Base-by-base conservation (phyloP, 495 filamentous ascomycete species). In the Penicillium ucsense region DNA sequence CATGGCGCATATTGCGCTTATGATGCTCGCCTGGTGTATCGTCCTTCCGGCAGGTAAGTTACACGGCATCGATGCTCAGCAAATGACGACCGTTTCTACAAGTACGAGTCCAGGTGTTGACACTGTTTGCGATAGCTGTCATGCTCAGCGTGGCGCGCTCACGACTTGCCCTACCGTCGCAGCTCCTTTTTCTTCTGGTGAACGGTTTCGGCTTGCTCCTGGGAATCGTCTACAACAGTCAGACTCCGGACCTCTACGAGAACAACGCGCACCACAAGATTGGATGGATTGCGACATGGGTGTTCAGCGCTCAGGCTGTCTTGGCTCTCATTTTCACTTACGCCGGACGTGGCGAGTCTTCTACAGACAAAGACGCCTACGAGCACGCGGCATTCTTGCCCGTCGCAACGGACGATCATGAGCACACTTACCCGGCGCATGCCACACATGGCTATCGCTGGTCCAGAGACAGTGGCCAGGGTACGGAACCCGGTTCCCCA, bases 391-490 rank as follows among this genome's bases (percentile, higher is more conserved):
- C 73, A 7, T 84, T 88, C 59, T 74, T 90, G 34, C 84, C 82
- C 4, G 74, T 90, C 9, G 81, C 85, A 4, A 81, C 75, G 0
- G 76, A 82, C 45, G 80, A 80, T 41, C 38, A 81, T 85, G 71
- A 80, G 43, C 76, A 73, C 49, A 71, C 70, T 34, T 73, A 76
- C 44, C 62, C 68, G 5, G 61, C 61, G 34, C 64, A 62, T 34
- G 48, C 63, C 10, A 59, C 65, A 34, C 63, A 75, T 46, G 64
- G 64, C 8, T 76, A 80, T 56, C 81, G 88, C 35, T 85, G 78
- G 65, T 94, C 88, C 4, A 73, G 83, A 42, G 92, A 95, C 62
- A 95, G 90, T 48, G 89, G 88, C 3, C 90, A 95, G 52, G 89
- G 89, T 10, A 89, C 87, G 0, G 88, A 92, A 54, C 77, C 77